Percentiles rank a stretch among this genome's conserved stretches.
Evolutionary conservation across 345 rosid species (phyloP).

Genomic region (Moricandia moricandioides): DNA sequence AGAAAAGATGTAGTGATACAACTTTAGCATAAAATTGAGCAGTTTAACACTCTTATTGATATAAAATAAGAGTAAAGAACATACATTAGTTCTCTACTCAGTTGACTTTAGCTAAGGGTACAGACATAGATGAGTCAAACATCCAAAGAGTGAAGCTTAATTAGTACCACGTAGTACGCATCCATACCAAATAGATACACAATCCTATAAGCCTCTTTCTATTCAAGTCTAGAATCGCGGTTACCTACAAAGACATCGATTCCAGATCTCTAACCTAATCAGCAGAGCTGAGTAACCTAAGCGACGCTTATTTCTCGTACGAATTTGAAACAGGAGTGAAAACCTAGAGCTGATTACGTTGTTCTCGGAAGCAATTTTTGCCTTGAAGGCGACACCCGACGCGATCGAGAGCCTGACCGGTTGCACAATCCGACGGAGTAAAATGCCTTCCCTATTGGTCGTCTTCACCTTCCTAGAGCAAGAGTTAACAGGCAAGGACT

Average conservation of each 20-base stretch:
- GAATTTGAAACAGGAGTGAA: not conserved
- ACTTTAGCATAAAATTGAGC: not conserved
- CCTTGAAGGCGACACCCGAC: too few relatives aligned
- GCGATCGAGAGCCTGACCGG: too few relatives aligned
- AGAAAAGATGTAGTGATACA: not conserved
- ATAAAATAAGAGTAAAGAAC: not conserved
- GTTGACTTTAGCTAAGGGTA: not conserved
- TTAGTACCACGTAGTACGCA: conserved; percentile 79
- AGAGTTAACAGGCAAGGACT: too few relatives aligned
- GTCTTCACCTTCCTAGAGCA: too few relatives aligned
- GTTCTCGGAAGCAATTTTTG: too few relatives aligned
- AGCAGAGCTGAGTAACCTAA: conserved; percentile 8
- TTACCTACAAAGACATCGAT: not conserved
- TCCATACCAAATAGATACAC: conserved; percentile 79
- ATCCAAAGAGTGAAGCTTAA: conserved; percentile 1
- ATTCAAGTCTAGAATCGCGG: not conserved
- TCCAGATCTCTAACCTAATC: conserved; percentile 24
- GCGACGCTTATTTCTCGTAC: not conserved
- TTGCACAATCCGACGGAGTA: not conserved
- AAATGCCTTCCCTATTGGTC: too few relatives aligned
- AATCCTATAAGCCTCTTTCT: conserved; percentile 5
- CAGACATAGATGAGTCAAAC: conserved; percentile 3
- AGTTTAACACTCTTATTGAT: conserved; percentile 7
- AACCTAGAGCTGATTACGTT: too few relatives aligned
- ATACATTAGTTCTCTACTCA: not conserved